These are phyloP conservation scores for Aspergillus floridensis DNA, from an alignment of 2,329 filamentous ascomycete genomes.

Conservation along the genomic window DNA sequence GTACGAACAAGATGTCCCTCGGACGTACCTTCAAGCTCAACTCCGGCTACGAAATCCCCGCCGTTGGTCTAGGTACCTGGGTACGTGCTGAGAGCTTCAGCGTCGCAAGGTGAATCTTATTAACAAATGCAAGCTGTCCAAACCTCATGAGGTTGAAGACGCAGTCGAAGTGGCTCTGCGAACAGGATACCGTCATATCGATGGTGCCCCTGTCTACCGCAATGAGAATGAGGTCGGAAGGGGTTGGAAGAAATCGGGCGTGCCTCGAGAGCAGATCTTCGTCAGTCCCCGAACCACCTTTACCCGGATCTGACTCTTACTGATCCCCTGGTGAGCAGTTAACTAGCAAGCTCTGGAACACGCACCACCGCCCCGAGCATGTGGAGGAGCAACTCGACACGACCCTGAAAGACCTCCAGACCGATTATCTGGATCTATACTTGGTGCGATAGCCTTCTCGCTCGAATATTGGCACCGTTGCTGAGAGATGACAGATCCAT, in stretches of 20 bases:
- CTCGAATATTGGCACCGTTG: not conserved
- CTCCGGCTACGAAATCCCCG: slow-evolving; percentile 43
- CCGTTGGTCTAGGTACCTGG: slow-evolving; percentile 46
- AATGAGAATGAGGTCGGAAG: slow-evolving; percentile 34
- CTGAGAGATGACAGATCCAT: slow-evolving; percentile 29
- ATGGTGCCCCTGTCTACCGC: slow-evolving; percentile 46
- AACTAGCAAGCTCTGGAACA: slow-evolving; percentile 61
- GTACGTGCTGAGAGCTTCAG: slow-evolving; percentile 15
- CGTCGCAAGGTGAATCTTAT: not conserved
- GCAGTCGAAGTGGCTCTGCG: slow-evolving; percentile 48
- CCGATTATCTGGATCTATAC: slow-evolving; percentile 55
- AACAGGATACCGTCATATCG: slow-evolving; percentile 39
- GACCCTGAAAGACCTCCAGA: slow-evolving; percentile 50
- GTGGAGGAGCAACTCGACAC: slow-evolving; percentile 51
- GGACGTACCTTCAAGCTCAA: slow-evolving; percentile 42
- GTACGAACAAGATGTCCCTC: slow-evolving; percentile 29
- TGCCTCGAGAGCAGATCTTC: slow-evolving; percentile 33
- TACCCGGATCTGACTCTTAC: not conserved
- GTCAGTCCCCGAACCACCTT: slow-evolving; percentile 25
- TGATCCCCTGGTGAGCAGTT: slow-evolving; percentile 33
- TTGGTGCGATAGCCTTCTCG: slow-evolving; percentile 40
- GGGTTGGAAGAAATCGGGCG: slow-evolving; percentile 33
- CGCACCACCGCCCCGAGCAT: slow-evolving; percentile 49
- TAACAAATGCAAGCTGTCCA: slow-evolving; percentile 26
- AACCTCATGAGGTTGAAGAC: slow-evolving; percentile 46